Percentiles rank a stretch among this genome's conserved stretches.
Conservation (phyloP, 306 rosid species). For the Quercus agrifolia region DNA sequence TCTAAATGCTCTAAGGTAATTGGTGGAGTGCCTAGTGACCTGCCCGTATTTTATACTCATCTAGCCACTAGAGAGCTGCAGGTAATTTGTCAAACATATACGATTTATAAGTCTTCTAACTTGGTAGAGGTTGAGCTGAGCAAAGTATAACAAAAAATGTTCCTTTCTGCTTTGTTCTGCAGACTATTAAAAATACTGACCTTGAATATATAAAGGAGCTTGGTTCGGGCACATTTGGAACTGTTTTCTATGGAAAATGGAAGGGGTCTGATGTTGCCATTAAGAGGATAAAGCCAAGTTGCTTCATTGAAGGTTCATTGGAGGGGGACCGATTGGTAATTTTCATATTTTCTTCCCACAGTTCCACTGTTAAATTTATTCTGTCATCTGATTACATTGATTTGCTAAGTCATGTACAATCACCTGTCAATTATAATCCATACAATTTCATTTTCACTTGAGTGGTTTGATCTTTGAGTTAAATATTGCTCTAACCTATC, state of each 20-base stretch:
- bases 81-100: conserved; percentile 8
- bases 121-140: neutral
- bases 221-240: conserved; percentile 35
- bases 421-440: neutral
- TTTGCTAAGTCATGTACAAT: neutral
- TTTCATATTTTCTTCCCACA: neutral
- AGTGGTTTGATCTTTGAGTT: neutral
- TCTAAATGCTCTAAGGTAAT: conserved; percentile 1
- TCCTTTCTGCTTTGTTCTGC: neutral
- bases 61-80: conserved; percentile 28
- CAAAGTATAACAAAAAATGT: neutral
- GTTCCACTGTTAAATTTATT: neutral
- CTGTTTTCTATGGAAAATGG: conserved; percentile 35
- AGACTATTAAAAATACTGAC: conserved; percentile 24
- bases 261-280: conserved; percentile 34
- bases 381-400: neutral
- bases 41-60: conserved; percentile 10
- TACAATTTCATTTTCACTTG: neutral
- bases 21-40: conserved; percentile 14
- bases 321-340: conserved; percentile 29
- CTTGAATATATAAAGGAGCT: conserved; percentile 35
- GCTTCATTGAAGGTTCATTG: conserved; percentile 22
- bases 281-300: conserved; percentile 30
- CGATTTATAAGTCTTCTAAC: neutral
- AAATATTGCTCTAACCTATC: neutral